Percentiles rank a stretch among this genome's conserved stretches.
Conservation (phyloP, 2,329 filamentous ascomycete genomes). For the Colletotrichum liaoningense region DNA sequence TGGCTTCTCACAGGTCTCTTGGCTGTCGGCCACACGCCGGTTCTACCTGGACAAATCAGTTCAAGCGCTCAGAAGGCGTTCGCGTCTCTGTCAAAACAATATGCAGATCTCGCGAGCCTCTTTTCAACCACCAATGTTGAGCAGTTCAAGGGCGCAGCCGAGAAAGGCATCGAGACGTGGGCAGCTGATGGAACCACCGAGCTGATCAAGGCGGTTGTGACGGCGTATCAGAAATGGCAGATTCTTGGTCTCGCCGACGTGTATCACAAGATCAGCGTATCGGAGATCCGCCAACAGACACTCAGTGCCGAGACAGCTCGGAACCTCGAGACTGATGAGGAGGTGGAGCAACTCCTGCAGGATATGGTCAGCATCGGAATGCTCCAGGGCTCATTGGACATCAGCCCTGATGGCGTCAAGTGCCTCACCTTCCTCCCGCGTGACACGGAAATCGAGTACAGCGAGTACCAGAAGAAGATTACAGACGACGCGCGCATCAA, state of each 20-base stretch:
- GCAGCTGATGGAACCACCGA: constrained; percentile 77
- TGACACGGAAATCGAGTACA: constrained; percentile 58
- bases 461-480: constrained; percentile 61
- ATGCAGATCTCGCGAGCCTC: constrained; percentile 75
- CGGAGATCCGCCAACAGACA: constrained; percentile 63
- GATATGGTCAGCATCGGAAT: constrained; percentile 67
- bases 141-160: constrained; percentile 73
- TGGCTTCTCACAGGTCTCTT: constrained; percentile 85
- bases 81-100: constrained; percentile 72
- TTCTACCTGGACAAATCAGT: constrained; percentile 68
- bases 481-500: constrained; percentile 56
- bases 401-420: constrained; percentile 53
- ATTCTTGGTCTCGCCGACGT: constrained; percentile 79
- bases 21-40: constrained; percentile 68
- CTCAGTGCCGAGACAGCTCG: constrained; percentile 65
- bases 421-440: constrained; percentile 64
- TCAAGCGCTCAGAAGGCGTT: constrained; percentile 65
- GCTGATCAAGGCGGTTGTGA: constrained; percentile 76
- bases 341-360: constrained; percentile 59
- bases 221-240: constrained; percentile 80
- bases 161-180: constrained; percentile 70
- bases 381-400: constrained; percentile 64
- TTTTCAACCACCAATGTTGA: constrained; percentile 70
- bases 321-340: constrained; percentile 53
- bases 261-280: constrained; percentile 71